Evolutionary conservation across 805 yeast species (phyloP).

Genomic region (Kodamaea restingae): DNA sequence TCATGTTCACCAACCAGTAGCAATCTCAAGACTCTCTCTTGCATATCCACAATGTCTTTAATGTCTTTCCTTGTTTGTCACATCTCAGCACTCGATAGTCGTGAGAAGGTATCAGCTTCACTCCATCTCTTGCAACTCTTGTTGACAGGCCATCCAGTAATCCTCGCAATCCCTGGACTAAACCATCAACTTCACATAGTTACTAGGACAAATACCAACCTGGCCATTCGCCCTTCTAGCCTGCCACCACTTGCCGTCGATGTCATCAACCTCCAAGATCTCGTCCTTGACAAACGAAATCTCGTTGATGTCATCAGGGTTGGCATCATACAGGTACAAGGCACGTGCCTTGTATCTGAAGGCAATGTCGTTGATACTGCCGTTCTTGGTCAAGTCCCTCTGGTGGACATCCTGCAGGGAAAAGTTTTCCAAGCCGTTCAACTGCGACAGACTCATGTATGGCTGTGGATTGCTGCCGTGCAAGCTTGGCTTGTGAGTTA

Average conservation of each 20-base stretch:
- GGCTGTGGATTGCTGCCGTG: constrained; percentile 16
- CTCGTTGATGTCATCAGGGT: constrained; percentile 90
- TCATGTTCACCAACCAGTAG: no score
- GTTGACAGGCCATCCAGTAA: no score
- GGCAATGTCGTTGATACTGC: constrained; percentile 25
- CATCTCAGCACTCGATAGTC: no score
- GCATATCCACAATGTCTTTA: no score
- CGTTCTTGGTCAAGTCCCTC: constrained; percentile 25
- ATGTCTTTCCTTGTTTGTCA: no score
- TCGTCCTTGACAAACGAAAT: constrained; percentile 88
- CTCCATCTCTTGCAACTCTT: neutral
- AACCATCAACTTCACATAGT: constrained; percentile 75
- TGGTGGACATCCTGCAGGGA: constrained; percentile 32
- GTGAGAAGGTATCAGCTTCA: neutral
- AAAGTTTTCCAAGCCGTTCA: constrained; percentile 60
- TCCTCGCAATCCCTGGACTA: constrained; percentile 11
- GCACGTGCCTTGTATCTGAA: constrained; percentile 88
- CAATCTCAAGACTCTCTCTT: no score
- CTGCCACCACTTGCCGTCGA: constrained; percentile 98
- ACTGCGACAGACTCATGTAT: constrained; percentile 50
- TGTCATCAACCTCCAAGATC: constrained; percentile 85
- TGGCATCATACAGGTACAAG: constrained; percentile 80
- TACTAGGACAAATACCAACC: constrained; percentile 94
- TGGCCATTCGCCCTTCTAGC: constrained; percentile 87
- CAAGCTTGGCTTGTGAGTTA: constrained; percentile 12